A percentile compares a stretch with the other conserved stretches of the same genome.
Conservation (phyloP, 371 early-diverging fungal species). For the Sporodiniella umbellata region DNA sequence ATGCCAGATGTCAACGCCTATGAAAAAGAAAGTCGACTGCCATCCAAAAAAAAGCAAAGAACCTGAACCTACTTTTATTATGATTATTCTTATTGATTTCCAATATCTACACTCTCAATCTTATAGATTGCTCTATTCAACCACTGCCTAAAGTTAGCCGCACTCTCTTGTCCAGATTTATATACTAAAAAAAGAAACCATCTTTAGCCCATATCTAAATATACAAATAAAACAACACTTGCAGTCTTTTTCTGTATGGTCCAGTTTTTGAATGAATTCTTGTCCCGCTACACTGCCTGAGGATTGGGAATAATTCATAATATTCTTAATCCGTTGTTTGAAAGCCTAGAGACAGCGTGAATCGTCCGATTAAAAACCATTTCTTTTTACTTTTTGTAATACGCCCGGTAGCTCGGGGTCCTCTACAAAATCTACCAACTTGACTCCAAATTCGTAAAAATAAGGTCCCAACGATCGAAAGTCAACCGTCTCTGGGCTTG, state of each 20-base stretch:
- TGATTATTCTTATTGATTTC: conserved; percentile 34
- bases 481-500: conserved; percentile 36
- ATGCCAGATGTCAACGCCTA: conserved; percentile 55
- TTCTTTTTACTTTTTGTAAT: conserved; percentile 23
- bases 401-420: conserved; percentile 26
- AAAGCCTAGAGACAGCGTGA: conserved; percentile 25
- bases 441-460: conserved; percentile 40
- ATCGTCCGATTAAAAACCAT: not conserved
- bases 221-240: too few relatives aligned
- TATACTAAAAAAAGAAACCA: conserved; percentile 24
- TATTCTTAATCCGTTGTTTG: conserved; percentile 26
- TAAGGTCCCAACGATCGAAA: conserved; percentile 37
- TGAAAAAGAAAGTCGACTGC: conserved; percentile 25
- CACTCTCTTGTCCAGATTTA: conserved; percentile 37
- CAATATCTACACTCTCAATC: conserved; percentile 13
- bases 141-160: conserved; percentile 29
- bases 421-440: conserved; percentile 30
- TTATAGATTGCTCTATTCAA: conserved; percentile 19
- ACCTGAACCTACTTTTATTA: conserved; percentile 41
- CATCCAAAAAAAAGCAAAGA: conserved; percentile 5
- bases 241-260: conserved; percentile 49
- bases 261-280: conserved; percentile 39
- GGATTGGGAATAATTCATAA: conserved; percentile 42
- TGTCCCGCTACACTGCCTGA: conserved; percentile 23
- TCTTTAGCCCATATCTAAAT: too few relatives aligned